Evolutionary conservation across 1,284 basidiomycete species (phyloP), one percentile per base, ranked within the genome.

Genomic region (Sporisorium scitamineum): DNA sequence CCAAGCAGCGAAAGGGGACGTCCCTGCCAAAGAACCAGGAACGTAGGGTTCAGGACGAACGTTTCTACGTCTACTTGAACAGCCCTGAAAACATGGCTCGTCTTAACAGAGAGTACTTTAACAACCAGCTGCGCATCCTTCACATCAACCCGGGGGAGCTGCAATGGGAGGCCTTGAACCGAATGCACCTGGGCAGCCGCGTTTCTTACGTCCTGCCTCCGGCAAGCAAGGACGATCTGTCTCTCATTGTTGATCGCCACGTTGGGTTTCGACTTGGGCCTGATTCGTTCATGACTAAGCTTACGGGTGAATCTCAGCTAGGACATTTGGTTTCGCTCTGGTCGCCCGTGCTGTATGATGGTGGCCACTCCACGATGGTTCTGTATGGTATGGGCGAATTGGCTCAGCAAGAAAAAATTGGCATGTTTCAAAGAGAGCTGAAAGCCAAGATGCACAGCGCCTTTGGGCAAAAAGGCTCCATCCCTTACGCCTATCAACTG

Each of bases 11-110:
- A 18, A 5, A 5, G 37, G 37, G 2, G 37, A 39, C 16, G n/a
- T n/a, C n/a, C n/a, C n/a, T n/a, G n/a, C n/a, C n/a, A n/a, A n/a
- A n/a, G n/a, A n/a, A n/a, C n/a, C n/a, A n/a, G n/a, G n/a, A n/a
- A n/a, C n/a, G n/a, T n/a, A n/a, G n/a, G n/a, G n/a, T n/a, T n/a
- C 0, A 22, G 5, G 0, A 7, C 16, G 2, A 29, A 0, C 54
- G 65, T 3, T 13, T 57, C 29, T 61, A 41, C 32, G 45, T 68
- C 24, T 68, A 57, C 31, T 26, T 56, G 24, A 61, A 68, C 54
- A 61, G 54, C n/a, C 42, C 14, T 13, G 9, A 3, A 41, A 55
- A 57, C 32, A 26, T 63, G 22, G 53, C 56, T 2, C 39, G 6
- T 13, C 20, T 63, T 22, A 54, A 56, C 20, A 2, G n/a, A 7